Evolutionary conservation across 2,329 filamentous ascomycete genomes (phyloP), one percentile per base, ranked within the genome.

Genomic region (Diatrype stigma): DNA sequence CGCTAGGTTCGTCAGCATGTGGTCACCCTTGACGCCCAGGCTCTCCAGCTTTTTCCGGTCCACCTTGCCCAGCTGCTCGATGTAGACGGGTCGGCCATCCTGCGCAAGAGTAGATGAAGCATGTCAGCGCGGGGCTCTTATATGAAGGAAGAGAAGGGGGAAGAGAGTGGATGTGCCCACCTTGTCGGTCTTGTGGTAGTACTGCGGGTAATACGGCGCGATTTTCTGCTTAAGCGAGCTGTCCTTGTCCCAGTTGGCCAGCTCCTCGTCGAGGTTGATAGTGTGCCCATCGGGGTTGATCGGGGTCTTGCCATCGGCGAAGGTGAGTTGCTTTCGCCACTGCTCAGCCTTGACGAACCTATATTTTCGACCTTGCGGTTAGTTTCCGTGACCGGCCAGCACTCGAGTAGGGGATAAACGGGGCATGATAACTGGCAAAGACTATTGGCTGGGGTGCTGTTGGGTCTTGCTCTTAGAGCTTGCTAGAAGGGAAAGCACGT

Each of bases 171-270:
- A 47, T 23, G 34, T 47, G 45, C 51, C 32, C 70, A 86, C 84
- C 75, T 90, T 91, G 74, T 94, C 90, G 12, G 85, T 93, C 78
- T 96, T 96, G 82, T 99, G 94, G 78, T 99, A 99, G 79, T 94
- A 99, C 75, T 99, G 94, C 45, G 90, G 90, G 75, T 99, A 99
- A 79, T 89, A 96, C 73, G 93, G 78, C 72, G 89, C 89, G 52
- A 99, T 82, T 67, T 93, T 70, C 50, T 81, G 69, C 73, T 88
- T 89, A 77, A 90, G 87, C 55, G 74, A 75, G 3, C 60, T 60
- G 38, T 66, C 63, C 73, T 89, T 90, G 48, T 88, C 81, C 70
- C 90, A 91, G 56, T 75, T 84, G 57, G 75, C 76, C 49, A 86
- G 79, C 40, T 89, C 75, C 50, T 88, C 75, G 67, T 91, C 85